Percentiles rank a stretch among this genome's conserved stretches.
Conservation (phyloP, 306 rosid species). For the Medicago truncatula region DNA sequence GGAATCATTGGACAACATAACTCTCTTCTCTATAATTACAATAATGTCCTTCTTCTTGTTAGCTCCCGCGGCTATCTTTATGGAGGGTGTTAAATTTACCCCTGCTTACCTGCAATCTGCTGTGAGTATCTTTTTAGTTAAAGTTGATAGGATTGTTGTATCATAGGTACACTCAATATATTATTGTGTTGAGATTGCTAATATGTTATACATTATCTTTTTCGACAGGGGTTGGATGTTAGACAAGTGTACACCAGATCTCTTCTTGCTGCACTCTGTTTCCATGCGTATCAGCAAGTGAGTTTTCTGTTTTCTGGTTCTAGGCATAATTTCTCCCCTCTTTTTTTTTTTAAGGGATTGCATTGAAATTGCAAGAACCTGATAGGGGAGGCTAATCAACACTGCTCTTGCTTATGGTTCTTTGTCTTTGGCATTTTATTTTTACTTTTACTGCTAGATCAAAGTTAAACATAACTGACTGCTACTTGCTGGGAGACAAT, state of each 20-base stretch:
- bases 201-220: constrained; percentile 25
- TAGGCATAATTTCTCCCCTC: constrained; percentile 5
- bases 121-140: constrained; percentile 62
- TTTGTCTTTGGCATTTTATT: background rate
- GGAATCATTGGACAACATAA: constrained; percentile 93
- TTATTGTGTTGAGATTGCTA: constrained; percentile 8
- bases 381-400: background rate
- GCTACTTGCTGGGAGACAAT: too few species aligned
- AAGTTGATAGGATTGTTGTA: constrained; percentile 20
- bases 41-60: constrained; percentile 90
- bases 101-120: constrained; percentile 80
- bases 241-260: constrained; percentile 76
- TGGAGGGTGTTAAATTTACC: constrained; percentile 89
- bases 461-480: background rate
- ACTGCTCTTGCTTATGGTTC: background rate
- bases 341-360: constrained; percentile 7
- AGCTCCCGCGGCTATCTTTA: constrained; percentile 77
- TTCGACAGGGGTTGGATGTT: constrained; percentile 79
- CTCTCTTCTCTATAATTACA: constrained; percentile 92
- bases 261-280: constrained; percentile 92
- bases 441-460: background rate
- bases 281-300: constrained; percentile 99
- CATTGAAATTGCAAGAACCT: constrained; percentile 17
- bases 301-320: constrained; percentile 45
- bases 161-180: constrained; percentile 27